phyloP scores from a whole-genome alignment of 1,284 basidiomycete genomes.

The Sporisorium iseilematis-ciliati region DNA sequence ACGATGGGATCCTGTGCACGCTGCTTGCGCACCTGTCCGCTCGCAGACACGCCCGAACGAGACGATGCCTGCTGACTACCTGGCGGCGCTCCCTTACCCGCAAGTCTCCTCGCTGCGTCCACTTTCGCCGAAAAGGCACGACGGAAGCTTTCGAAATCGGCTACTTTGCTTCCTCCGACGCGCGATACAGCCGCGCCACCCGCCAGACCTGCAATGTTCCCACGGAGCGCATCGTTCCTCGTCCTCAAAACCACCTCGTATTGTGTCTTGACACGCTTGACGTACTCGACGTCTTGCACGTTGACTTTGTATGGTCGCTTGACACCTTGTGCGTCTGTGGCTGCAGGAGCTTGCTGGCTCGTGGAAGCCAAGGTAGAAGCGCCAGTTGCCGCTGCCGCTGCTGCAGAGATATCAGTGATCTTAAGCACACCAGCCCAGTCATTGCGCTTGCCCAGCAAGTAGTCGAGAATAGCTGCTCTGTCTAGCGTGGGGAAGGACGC shows the following conservation, averaged over 20 bases:
- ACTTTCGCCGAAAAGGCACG: slow-evolving; percentile 47
- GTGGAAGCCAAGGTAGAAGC: slow-evolving; percentile 9
- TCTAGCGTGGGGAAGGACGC: slow-evolving; percentile 61
- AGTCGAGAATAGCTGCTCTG: slow-evolving; percentile 61
- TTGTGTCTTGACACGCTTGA: slow-evolving; percentile 56
- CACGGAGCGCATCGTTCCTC: slow-evolving; percentile 58
- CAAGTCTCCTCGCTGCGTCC: slow-evolving; percentile 54
- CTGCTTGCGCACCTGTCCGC: slow-evolving; percentile 50
- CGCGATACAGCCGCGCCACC: slow-evolving; percentile 36
- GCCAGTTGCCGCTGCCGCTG: slow-evolving; percentile 12
- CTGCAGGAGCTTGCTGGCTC: slow-evolving; percentile 20
- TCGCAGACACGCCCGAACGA: slow-evolving; percentile 24
- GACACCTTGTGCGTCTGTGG: slow-evolving; percentile 19
- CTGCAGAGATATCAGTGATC: slow-evolving; percentile 10
- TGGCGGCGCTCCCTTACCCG: slow-evolving; percentile 39
- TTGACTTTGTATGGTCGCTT: slow-evolving; percentile 65
- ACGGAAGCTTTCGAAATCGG: slow-evolving; percentile 52
- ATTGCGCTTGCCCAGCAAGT: slow-evolving; percentile 56
- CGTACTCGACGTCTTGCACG: slow-evolving; percentile 63
- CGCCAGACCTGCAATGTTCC: slow-evolving; percentile 35
- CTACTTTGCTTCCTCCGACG: slow-evolving; percentile 20
- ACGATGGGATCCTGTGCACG: slow-evolving; percentile 81
- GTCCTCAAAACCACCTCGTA: slow-evolving; percentile 61
- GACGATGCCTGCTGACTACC: slow-evolving; percentile 17
- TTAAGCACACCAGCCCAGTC: slow-evolving; percentile 60